Conservation (phyloP, 306 rosid species). For the Neltuma alba region DNA sequence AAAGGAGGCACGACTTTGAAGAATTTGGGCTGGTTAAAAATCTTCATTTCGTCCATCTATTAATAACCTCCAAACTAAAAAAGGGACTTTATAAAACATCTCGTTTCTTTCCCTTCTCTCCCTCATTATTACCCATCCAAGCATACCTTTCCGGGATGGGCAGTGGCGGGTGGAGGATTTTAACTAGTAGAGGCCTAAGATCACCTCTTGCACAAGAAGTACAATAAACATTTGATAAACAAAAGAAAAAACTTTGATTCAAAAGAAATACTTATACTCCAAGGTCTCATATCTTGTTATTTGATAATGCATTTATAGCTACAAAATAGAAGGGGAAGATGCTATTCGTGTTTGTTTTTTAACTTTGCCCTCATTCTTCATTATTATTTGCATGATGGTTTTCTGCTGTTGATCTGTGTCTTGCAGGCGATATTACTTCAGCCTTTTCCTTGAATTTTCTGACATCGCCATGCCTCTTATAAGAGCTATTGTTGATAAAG, state of each 20-base stretch:
- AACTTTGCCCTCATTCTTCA: not conserved
- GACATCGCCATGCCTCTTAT: constrained; percentile 84
- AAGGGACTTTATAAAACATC: not conserved
- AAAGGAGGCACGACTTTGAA: not conserved
- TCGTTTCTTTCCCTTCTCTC: not conserved
- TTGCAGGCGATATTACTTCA: constrained; percentile 91
- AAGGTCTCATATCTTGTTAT: not conserved
- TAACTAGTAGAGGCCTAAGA: not conserved
- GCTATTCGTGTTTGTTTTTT: not conserved
- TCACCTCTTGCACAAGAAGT: not conserved
- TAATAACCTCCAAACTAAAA: not conserved
- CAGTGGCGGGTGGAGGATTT: not conserved
- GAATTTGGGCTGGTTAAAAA: not conserved
- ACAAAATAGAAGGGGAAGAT: not conserved
- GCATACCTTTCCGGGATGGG: not conserved
- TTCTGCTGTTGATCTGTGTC: constrained; percentile 26
- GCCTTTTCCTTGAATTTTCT: constrained; percentile 84
- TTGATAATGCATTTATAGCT: not conserved
- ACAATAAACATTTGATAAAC: not conserved
- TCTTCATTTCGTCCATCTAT: not conserved
- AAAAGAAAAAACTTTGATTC: not conserved
- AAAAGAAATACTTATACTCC: not conserved
- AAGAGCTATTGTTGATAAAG: constrained; percentile 66
- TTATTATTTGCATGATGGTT: not conserved
- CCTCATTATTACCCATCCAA: not conserved